Evolutionary conservation across 2,329 filamentous ascomycete genomes (phyloP).

Genomic region (Calonectria hawksworthii): DNA sequence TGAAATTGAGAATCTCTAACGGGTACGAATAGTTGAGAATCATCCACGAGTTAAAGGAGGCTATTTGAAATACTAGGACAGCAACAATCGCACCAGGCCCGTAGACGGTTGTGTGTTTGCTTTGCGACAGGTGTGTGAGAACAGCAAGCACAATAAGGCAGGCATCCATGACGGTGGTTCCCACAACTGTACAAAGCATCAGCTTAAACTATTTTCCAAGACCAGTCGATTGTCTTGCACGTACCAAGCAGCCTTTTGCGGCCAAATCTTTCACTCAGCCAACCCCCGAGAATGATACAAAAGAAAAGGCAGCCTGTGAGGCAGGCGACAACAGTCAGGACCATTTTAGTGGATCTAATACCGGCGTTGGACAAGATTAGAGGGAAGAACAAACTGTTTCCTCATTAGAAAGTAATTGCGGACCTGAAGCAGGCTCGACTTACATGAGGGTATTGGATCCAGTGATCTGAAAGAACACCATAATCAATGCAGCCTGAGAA

Average conservation of each 20-base stretch:
- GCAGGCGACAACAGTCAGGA: background rate
- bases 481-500: background rate
- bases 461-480: background rate
- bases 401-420: background rate
- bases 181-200: background rate
- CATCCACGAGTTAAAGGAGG: background rate
- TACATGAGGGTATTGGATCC: background rate
- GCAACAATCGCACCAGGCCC: background rate
- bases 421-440: background rate
- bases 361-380: background rate
- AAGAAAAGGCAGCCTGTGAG: background rate
- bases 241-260: background rate
- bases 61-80: background rate
- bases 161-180: background rate
- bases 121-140: background rate
- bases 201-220: background rate
- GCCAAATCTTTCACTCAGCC: background rate
- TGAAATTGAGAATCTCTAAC: background rate
- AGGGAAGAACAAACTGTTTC: background rate
- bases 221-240: background rate
- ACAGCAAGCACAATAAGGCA: background rate
- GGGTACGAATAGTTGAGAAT: background rate
- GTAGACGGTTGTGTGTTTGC: background rate
- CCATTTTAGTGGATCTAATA: background rate
- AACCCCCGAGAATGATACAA: background rate